These are phyloP conservation scores for Mycena indigotica DNA, from an alignment of 768 basidiomycete species.

Conservation along the genomic window DNA sequence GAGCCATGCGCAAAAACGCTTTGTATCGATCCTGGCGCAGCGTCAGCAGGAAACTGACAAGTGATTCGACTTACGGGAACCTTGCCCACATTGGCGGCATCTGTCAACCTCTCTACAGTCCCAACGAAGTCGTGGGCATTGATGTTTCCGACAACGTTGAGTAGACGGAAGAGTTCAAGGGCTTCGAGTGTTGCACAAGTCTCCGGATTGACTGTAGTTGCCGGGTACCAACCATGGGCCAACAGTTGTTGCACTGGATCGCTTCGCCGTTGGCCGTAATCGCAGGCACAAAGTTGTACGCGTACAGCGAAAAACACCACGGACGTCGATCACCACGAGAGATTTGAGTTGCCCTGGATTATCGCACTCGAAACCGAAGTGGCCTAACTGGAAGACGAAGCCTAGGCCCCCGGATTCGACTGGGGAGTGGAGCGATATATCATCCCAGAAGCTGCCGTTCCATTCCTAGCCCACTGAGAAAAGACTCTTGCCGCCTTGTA, in stretches of 20 bases:
- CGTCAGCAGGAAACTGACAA: neutral
- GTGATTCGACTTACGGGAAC: neutral
- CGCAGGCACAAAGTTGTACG: slow-evolving; percentile 1
- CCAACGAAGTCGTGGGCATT: neutral
- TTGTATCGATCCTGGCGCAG: slow-evolving; percentile 6
- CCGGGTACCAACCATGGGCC: slow-evolving; percentile 6
- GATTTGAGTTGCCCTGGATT: neutral
- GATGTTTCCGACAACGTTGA: neutral
- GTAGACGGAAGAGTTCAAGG: slow-evolving; percentile 1
- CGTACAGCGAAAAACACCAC: neutral
- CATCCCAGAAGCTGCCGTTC: slow-evolving; percentile 2
- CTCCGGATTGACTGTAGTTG: neutral
- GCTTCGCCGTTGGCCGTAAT: neutral
- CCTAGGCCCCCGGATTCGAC: neutral
- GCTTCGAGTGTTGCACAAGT: neutral
- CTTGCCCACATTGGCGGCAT: neutral
- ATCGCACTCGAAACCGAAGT: slow-evolving; percentile 1
- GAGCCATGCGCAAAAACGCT: neutral
- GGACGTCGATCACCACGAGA: neutral
- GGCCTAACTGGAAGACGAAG: slow-evolving; percentile 8
- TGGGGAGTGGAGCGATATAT: neutral
- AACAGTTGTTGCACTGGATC: neutral
- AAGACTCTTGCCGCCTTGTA: neutral
- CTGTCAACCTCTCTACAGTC: neutral
- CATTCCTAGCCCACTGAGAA: neutral